Evolutionary conservation across 805 yeast genomes (phyloP).

Genomic region (Candida insectorum): DNA sequence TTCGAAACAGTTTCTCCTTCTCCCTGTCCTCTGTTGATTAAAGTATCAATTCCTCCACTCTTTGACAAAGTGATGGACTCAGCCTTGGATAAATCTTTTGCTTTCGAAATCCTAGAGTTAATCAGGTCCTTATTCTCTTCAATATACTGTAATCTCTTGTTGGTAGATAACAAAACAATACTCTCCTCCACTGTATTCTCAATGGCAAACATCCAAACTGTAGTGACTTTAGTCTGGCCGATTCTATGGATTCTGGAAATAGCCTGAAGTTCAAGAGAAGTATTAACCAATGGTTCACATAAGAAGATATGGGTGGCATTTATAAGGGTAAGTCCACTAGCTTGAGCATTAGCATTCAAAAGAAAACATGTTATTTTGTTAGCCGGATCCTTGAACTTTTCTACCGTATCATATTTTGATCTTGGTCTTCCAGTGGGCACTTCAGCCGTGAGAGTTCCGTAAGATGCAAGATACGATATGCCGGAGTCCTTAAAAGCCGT

Average conservation of each 20-base stretch:
- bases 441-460: slow-evolving; percentile 34
- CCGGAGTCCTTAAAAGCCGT: slow-evolving; percentile 60
- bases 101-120: slow-evolving; percentile 21
- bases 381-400: slow-evolving; percentile 55
- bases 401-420: slow-evolving; percentile 40
- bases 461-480: slow-evolving; percentile 56
- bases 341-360: slow-evolving; percentile 79
- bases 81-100: slow-evolving; percentile 27
- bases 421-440: slow-evolving; percentile 26
- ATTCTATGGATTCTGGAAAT: slow-evolving; percentile 88
- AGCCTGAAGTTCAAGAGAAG: slow-evolving; percentile 87
- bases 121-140: slow-evolving; percentile 5
- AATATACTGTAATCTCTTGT: slow-evolving; percentile 49
- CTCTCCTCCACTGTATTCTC: slow-evolving; percentile 86
- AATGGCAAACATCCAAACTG: slow-evolving; percentile 89
- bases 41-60: slow-evolving; percentile 47
- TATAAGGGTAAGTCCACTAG: slow-evolving; percentile 85
- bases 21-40: slow-evolving; percentile 38
- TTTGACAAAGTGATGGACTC: slow-evolving; percentile 55
- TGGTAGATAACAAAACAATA: slow-evolving; percentile 65
- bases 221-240: slow-evolving; percentile 79
- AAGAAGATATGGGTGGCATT: slow-evolving; percentile 91
- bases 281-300: slow-evolving; percentile 89
- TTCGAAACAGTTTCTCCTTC: slow-evolving; percentile 60
- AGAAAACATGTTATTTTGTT: slow-evolving; percentile 75